These are phyloP conservation scores for Paramecium biaurelia DNA, from an alignment of 73 alveolate species.

Conservation along the genomic window DNA sequence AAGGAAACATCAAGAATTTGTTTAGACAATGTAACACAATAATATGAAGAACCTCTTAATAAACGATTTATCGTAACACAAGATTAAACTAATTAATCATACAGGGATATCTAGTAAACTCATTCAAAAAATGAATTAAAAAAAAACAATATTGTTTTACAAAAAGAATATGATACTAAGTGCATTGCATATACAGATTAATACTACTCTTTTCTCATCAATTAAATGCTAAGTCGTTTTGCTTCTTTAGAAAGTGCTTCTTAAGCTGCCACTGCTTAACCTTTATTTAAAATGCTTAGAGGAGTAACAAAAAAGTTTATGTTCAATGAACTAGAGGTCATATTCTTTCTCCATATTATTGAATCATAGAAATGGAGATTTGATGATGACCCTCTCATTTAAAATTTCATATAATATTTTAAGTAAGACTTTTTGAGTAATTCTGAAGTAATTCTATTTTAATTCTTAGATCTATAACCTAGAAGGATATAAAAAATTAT, in stretches of 20 bases:
- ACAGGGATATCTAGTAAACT: background rate
- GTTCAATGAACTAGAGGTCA: slow-evolving; percentile 57
- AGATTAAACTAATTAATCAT: background rate
- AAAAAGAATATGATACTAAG: slow-evolving; percentile 49
- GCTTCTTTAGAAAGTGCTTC: slow-evolving; percentile 49
- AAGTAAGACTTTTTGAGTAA: slow-evolving; percentile 48
- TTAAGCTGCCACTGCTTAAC: slow-evolving; percentile 55
- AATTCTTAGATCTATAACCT: background rate
- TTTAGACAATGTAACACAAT: background rate
- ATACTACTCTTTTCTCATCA: slow-evolving; percentile 24
- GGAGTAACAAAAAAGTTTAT: slow-evolving; percentile 47
- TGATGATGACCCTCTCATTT: slow-evolving; percentile 47
- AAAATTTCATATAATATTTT: slow-evolving; percentile 15
- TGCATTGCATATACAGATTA: slow-evolving; percentile 47
- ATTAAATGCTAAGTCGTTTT: slow-evolving; percentile 44
- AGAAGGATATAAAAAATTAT: slow-evolving; percentile 19
- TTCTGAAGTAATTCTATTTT: slow-evolving; percentile 13
- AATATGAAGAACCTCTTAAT: background rate
- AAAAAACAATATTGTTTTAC: background rate
- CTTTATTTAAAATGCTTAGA: slow-evolving; percentile 61
- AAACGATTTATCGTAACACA: background rate
- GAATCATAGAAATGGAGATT: slow-evolving; percentile 56
- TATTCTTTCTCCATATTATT: slow-evolving; percentile 40
- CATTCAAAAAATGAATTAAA: background rate
- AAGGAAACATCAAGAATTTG: background rate